Evolutionary conservation across 805 yeast species (phyloP).

Genomic region (Candida pseudofarinosa): DNA sequence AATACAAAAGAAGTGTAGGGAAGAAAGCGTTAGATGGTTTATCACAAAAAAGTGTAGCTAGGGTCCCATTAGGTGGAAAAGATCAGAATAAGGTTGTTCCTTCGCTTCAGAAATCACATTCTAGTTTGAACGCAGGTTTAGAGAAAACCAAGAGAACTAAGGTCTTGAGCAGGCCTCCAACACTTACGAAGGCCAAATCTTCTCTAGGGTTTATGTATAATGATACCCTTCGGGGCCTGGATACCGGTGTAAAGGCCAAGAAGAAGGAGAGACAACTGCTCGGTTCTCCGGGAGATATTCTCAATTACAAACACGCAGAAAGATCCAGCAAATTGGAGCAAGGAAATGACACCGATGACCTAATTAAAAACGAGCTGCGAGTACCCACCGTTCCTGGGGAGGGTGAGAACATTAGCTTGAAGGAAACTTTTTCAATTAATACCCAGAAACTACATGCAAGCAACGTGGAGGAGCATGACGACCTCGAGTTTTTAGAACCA

Average conservation of each 20-base stretch:
- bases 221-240: neutral
- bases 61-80: slow-evolving; percentile 41
- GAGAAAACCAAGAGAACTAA: slow-evolving; percentile 4
- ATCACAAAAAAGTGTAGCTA: slow-evolving; percentile 2
- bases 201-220: slow-evolving; percentile 30
- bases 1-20: neutral
- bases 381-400: slow-evolving; percentile 1
- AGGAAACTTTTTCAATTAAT: neutral
- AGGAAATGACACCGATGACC: slow-evolving; percentile 20
- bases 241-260: neutral
- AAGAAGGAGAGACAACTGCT: slow-evolving; percentile 1
- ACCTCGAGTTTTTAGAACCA: neutral
- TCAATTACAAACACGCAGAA: slow-evolving; percentile 14
- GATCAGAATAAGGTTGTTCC: slow-evolving; percentile 28
- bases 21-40: neutral
- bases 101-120: slow-evolving; percentile 28
- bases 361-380: slow-evolving; percentile 14
- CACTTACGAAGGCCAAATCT: slow-evolving; percentile 32
- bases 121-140: slow-evolving; percentile 6
- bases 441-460: neutral
- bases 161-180: slow-evolving; percentile 16
- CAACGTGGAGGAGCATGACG: neutral
- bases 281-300: neutral
- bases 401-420: neutral
- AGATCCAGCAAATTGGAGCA: slow-evolving; percentile 19